phyloP scores from a whole-genome alignment of 352 stramenopile species.

The Phytophthora pseudosyringae region DNA sequence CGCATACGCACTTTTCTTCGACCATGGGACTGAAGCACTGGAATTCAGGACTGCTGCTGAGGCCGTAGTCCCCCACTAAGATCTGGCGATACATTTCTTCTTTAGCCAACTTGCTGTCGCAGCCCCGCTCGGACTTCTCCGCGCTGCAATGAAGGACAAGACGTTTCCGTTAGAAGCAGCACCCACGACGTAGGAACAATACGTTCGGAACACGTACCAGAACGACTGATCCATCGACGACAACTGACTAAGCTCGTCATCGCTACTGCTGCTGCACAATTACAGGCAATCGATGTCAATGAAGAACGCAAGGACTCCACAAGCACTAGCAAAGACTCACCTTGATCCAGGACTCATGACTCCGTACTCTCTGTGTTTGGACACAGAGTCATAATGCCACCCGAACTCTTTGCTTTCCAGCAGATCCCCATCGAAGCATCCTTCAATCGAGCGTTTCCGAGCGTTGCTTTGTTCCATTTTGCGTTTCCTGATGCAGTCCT shows the following conservation, averaged over 20 bases:
- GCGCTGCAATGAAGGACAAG: conserved; percentile 21
- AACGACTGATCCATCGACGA: conserved; percentile 74
- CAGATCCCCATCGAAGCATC: conserved; percentile 43
- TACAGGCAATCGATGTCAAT: conserved; percentile 1
- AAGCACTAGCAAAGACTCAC: conserved; percentile 34
- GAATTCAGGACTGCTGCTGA: conserved; percentile 76
- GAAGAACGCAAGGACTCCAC: background rate
- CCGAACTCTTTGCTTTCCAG: conserved; percentile 41
- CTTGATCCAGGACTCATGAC: conserved; percentile 58
- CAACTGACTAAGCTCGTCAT: conserved; percentile 80
- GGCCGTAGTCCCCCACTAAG: conserved; percentile 56
- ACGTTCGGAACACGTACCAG: conserved; percentile 43
- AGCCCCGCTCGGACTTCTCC: conserved; percentile 51
- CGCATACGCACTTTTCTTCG: conserved; percentile 80
- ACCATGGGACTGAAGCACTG: conserved; percentile 73
- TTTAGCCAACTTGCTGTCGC: conserved; percentile 58
- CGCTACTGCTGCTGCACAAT: conserved; percentile 66
- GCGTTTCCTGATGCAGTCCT: conserved; percentile 75
- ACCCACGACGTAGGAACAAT: background rate
- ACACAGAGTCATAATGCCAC: conserved; percentile 40
- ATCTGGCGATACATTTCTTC: conserved; percentile 74
- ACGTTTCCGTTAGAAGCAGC: conserved; percentile 10
- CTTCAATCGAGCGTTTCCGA: conserved; percentile 75
- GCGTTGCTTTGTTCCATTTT: conserved; percentile 60
- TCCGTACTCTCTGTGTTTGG: conserved; percentile 51